Conservation (phyloP, 1,284 basidiomycete genomes). For the Fomitopsis schrenkii region DNA sequence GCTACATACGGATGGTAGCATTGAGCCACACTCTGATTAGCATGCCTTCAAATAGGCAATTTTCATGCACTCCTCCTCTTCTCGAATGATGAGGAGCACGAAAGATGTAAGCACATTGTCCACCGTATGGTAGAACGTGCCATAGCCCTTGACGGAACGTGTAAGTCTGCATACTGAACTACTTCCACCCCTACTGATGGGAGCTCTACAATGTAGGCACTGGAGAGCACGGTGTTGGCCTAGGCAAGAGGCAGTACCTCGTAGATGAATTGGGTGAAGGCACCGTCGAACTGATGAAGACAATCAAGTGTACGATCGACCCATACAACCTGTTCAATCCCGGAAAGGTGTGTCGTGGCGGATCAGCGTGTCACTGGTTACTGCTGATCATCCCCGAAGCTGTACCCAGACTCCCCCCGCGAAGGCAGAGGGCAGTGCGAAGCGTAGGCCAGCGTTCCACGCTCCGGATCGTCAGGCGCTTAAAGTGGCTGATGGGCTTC, state of each 20-base stretch:
- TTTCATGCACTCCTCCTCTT: conserved; percentile 60
- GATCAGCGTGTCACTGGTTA: neutral
- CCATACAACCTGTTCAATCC: conserved; percentile 81
- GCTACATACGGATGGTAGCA: conserved; percentile 11
- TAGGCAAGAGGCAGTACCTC: conserved; percentile 79
- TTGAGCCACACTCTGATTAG: neutral
- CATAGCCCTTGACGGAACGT: conserved; percentile 74
- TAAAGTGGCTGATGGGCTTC: neutral
- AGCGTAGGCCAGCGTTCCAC: neutral
- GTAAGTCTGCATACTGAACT: conserved; percentile 30
- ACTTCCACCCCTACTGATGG: neutral
- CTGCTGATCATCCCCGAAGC: neutral
- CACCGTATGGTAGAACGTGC: conserved; percentile 71
- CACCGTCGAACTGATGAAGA: conserved; percentile 84
- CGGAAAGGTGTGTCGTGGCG: conserved; percentile 56
- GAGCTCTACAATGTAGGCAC: conserved; percentile 41
- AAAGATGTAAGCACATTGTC: conserved; percentile 47
- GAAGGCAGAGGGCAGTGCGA: neutral
- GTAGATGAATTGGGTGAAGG: conserved; percentile 76
- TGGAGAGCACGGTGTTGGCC: conserved; percentile 86
- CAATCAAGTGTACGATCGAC: conserved; percentile 74
- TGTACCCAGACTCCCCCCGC: conserved; percentile 5
- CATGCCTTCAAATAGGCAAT: conserved; percentile 36
- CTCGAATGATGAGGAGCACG: conserved; percentile 55
- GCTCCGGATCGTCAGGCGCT: neutral